These are phyloP conservation scores for Cyberlindnera amylophila DNA, from an alignment of 805 yeast genomes.

Conservation along the genomic window DNA sequence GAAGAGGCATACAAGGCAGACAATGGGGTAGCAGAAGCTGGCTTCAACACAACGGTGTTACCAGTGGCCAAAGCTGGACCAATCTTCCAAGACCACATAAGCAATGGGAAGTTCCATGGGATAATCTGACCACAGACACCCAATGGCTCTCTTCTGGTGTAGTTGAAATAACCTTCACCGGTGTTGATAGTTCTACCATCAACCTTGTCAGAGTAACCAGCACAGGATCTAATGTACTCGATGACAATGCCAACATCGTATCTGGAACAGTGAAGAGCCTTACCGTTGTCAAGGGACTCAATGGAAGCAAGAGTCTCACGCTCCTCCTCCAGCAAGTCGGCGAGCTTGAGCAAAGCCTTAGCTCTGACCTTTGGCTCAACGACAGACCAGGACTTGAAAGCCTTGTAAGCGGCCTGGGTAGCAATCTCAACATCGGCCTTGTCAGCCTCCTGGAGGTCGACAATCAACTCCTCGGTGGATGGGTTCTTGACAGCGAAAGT, in stretches of 20 bases:
- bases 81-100: slow-evolving; percentile 65
- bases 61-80: slow-evolving; percentile 70
- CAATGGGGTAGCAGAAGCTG: slow-evolving; percentile 65
- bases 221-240: slow-evolving; percentile 46
- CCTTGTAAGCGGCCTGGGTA: slow-evolving; percentile 62
- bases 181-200: slow-evolving; percentile 46
- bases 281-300: slow-evolving; percentile 54
- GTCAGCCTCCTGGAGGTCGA: slow-evolving; percentile 49
- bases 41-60: slow-evolving; percentile 58
- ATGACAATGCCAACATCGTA: slow-evolving; percentile 46
- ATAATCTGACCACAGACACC: slow-evolving; percentile 71
- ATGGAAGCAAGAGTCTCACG: slow-evolving; percentile 46
- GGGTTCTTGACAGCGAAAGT: slow-evolving; percentile 56
- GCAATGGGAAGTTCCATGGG: slow-evolving; percentile 72
- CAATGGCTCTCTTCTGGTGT: slow-evolving; percentile 58
- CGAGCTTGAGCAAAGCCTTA: slow-evolving; percentile 39
- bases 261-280: slow-evolving; percentile 43
- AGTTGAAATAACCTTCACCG: slow-evolving; percentile 48
- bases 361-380: slow-evolving; percentile 44
- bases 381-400: slow-evolving; percentile 52
- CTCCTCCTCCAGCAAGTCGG: slow-evolving; percentile 46
- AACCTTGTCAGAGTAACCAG: slow-evolving; percentile 53
- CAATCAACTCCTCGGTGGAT: slow-evolving; percentile 56
- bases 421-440: slow-evolving; percentile 49
- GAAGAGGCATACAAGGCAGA: slow-evolving; percentile 56